Conservation (phyloP, 306 rosid genomes). For the Dalbergia cochinchinensis region DNA sequence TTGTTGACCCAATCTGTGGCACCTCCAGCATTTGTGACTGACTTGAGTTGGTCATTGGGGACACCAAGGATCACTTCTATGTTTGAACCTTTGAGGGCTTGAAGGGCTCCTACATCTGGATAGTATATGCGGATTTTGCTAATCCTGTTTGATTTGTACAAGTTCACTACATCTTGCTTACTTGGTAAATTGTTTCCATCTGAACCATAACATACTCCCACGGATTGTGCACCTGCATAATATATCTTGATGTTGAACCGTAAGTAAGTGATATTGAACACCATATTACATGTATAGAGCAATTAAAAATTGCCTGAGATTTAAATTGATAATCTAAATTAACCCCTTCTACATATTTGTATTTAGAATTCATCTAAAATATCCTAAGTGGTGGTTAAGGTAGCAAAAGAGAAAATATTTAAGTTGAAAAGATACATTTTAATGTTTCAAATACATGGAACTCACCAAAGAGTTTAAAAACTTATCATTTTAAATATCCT, state of each 20-base stretch:
- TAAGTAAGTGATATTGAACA: neutral
- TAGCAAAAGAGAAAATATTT: too few species aligned
- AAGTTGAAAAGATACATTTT: too few species aligned
- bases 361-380: neutral
- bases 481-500: too few species aligned
- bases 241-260: neutral
- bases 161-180: slow-evolving; percentile 48
- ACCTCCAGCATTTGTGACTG: slow-evolving; percentile 49
- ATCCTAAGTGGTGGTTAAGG: too few species aligned
- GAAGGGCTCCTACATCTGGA: slow-evolving; percentile 47
- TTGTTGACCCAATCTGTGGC: slow-evolving; percentile 61
- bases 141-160: slow-evolving; percentile 59
- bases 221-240: slow-evolving; percentile 62
- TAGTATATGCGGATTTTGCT: slow-evolving; percentile 54
- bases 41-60: slow-evolving; percentile 43
- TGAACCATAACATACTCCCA: slow-evolving; percentile 68
- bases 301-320: neutral
- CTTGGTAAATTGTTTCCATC: slow-evolving; percentile 57
- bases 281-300: too few species aligned
- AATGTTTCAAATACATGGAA: too few species aligned
- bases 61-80: slow-evolving; percentile 64
- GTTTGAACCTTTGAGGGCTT: slow-evolving; percentile 68
- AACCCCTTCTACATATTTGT: neutral
- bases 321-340: neutral
- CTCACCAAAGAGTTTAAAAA: too few species aligned